Conservation (phyloP, 768 basidiomycete genomes). For the Boletus coccyginus region DNA sequence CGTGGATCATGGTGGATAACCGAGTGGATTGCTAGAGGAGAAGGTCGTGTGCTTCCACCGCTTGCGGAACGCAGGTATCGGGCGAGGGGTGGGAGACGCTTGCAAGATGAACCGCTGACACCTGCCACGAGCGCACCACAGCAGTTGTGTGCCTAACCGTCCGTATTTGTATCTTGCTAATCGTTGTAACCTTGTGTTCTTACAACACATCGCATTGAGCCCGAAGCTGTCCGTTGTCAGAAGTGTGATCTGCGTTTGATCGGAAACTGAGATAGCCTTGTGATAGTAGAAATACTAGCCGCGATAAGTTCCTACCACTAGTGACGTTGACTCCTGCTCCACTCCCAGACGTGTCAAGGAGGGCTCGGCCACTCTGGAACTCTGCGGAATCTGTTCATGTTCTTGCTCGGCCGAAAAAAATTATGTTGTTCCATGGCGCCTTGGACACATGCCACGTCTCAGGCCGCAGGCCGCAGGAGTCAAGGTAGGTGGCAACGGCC, state of each 20-base stretch:
- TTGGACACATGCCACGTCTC: too few species aligned
- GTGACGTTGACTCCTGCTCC: not conserved
- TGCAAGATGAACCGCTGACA: not conserved
- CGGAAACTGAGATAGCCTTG: slow-evolving; percentile 3
- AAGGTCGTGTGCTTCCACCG: slow-evolving; percentile 19
- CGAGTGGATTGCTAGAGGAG: slow-evolving; percentile 24
- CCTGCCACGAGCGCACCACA: not conserved
- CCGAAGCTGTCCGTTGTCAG: not conserved
- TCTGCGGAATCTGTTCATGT: not conserved
- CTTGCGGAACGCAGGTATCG: slow-evolving; percentile 16
- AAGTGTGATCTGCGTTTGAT: not conserved
- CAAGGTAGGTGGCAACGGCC: not conserved
- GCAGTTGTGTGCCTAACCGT: slow-evolving; percentile 6
- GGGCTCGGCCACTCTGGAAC: too few species aligned
- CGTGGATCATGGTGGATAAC: slow-evolving; percentile 28
- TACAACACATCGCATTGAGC: not conserved
- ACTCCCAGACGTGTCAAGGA: not conserved
- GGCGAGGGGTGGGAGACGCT: slow-evolving; percentile 4
- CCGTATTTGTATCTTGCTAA: not conserved
- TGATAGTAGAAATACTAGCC: not conserved
- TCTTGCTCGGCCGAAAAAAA: not conserved
- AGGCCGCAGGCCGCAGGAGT: too few species aligned
- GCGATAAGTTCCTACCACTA: not conserved
- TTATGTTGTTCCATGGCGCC: too few species aligned
- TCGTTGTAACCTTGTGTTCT: not conserved